Conservation (phyloP, 148 eudicot species). For the Pharnaceum exiguum region DNA sequence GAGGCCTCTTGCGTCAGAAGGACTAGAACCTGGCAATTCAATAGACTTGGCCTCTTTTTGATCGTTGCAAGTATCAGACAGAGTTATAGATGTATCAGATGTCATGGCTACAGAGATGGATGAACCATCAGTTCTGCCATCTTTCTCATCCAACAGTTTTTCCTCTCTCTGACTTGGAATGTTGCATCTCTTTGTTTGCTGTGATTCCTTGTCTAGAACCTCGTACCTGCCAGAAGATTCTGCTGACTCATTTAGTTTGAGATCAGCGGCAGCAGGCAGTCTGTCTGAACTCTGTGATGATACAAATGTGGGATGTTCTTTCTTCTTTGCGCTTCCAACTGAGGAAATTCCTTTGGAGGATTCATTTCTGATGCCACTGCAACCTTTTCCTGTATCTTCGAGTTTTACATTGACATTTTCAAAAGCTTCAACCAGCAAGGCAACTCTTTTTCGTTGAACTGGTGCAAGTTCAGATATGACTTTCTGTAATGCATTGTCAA, state of each 20-base stretch:
- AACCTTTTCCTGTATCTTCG: constrained; percentile 18
- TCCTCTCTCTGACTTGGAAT: constrained; percentile 6
- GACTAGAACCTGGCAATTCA: background rate
- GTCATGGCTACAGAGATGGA: background rate
- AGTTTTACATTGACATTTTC: constrained; percentile 32
- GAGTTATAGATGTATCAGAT: constrained; percentile 1
- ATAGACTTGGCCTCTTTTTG: background rate
- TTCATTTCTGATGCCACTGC: constrained; percentile 1
- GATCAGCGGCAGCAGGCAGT: background rate
- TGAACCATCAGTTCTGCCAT: constrained; percentile 8
- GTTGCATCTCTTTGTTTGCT: constrained; percentile 3
- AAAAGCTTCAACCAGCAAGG: constrained; percentile 38
- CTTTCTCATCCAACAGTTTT: background rate
- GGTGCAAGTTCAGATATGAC: constrained; percentile 65
- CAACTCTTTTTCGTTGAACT: constrained; percentile 38
- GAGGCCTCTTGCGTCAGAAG: background rate
- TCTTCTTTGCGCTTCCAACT: constrained; percentile 9
- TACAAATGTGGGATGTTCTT: background rate
- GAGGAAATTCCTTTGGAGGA: background rate
- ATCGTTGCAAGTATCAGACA: constrained; percentile 11
- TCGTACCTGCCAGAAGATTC: constrained; percentile 9
- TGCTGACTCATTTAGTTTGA: background rate
- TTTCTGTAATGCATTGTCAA: constrained; percentile 79
- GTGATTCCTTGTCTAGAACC: constrained; percentile 2
- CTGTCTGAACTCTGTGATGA: constrained; percentile 2